A percentile compares a stretch with the other conserved stretches of the same genome.
phyloP scores from a whole-genome alignment of 345 rosid genomes.

The Garcia nutans region DNA sequence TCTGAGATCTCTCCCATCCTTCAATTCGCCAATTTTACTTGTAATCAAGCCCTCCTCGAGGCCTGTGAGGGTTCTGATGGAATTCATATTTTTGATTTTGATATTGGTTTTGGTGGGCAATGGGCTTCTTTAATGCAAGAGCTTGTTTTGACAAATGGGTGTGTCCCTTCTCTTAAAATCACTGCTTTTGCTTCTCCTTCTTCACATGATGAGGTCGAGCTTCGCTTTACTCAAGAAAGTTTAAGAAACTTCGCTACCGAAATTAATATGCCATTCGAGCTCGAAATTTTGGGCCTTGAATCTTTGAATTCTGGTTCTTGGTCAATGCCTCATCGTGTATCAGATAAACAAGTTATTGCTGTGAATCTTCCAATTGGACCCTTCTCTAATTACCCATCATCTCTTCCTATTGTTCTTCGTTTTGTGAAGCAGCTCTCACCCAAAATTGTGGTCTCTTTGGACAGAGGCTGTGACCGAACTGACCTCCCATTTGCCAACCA shows the following conservation, averaged over 20 bases:
- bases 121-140: slow-evolving; percentile 97
- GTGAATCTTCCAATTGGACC: slow-evolving; percentile 70
- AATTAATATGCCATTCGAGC: slow-evolving; percentile 61
- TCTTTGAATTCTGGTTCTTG: slow-evolving; percentile 50
- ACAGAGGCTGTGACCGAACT: slow-evolving; percentile 26
- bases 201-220: slow-evolving; percentile 55
- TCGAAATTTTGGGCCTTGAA: slow-evolving; percentile 62
- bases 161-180: slow-evolving; percentile 58
- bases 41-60: slow-evolving; percentile 84
- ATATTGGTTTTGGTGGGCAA: slow-evolving; percentile 83
- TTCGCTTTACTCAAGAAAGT: slow-evolving; percentile 66
- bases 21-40: slow-evolving; percentile 81
- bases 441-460: slow-evolving; percentile 28
- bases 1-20: slow-evolving; percentile 84
- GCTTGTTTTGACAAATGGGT: slow-evolving; percentile 53
- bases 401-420: slow-evolving; percentile 31
- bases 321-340: slow-evolving; percentile 26
- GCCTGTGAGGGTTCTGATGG: slow-evolving; percentile 51
- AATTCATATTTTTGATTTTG: slow-evolving; percentile 85
- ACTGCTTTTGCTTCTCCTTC: slow-evolving; percentile 68
- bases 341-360: slow-evolving; percentile 57
- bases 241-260: slow-evolving; percentile 71
- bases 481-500: slow-evolving; percentile 33
- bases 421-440: slow-evolving; percentile 31
- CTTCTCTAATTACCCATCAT: slow-evolving; percentile 52